Evolutionary conservation across 805 yeast species (phyloP).

Genomic region (Metschnikowia koreensis): DNA sequence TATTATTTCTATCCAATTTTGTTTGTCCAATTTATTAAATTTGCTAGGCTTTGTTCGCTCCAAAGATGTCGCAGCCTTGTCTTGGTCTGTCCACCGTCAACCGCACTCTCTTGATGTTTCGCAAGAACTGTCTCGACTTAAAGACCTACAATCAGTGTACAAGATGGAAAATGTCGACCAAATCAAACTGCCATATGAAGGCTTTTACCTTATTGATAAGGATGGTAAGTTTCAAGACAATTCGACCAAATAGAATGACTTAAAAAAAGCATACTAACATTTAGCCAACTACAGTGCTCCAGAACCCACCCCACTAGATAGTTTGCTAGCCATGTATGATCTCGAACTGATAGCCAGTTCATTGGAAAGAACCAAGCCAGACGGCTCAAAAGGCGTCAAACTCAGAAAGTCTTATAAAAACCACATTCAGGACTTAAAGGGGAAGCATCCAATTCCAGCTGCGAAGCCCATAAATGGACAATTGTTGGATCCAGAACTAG

Average conservation of each 20-base stretch:
- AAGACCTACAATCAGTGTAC: background rate
- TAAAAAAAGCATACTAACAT: conserved; percentile 9
- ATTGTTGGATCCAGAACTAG: conserved; percentile 37
- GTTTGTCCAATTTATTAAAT: no score
- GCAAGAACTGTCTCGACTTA: background rate
- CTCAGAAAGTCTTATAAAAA: conserved; percentile 92
- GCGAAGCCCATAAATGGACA: conserved; percentile 35
- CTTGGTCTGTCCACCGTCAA: background rate
- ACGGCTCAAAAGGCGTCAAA: conserved; percentile 89
- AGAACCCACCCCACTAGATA: conserved; percentile 69
- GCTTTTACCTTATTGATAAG: conserved; percentile 22
- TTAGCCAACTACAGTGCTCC: conserved; percentile 40
- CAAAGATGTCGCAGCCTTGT: background rate
- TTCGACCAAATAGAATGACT: background rate
- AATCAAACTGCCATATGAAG: conserved; percentile 14
- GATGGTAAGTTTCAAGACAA: conserved; percentile 17
- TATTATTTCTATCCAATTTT: no score
- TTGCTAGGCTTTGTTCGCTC: background rate
- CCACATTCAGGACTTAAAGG: conserved; percentile 84
- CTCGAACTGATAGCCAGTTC: conserved; percentile 68
- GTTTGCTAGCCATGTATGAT: conserved; percentile 68
- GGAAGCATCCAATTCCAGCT: conserved; percentile 66
- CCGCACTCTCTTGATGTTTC: background rate
- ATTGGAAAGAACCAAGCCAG: conserved; percentile 82
- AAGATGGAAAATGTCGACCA: conserved; percentile 10